Conservation (phyloP, 2,329 filamentous ascomycete species). For the Fusarium siculi region DNA sequence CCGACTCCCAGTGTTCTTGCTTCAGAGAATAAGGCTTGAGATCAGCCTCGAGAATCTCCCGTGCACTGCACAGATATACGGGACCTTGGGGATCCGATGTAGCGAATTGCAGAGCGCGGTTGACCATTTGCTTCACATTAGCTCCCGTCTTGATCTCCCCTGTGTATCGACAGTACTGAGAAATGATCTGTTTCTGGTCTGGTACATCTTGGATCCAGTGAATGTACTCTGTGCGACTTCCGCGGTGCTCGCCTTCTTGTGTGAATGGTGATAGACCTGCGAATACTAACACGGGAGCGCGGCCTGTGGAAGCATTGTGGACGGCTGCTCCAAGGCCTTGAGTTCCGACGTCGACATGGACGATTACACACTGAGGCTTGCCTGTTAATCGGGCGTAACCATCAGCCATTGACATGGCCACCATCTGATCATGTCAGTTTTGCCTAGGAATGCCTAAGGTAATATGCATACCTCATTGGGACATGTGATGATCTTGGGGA, state of each 20-base stretch:
- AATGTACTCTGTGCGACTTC: conserved; percentile 84
- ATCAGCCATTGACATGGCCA: conserved; percentile 85
- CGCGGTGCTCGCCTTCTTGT: conserved; percentile 79
- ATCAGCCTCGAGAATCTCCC: conserved; percentile 89
- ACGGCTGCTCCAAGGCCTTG: conserved; percentile 81
- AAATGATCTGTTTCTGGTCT: conserved; percentile 82
- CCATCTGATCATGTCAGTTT: conserved; percentile 67
- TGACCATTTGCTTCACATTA: conserved; percentile 91
- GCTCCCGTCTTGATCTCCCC: conserved; percentile 85
- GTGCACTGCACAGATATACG: conserved; percentile 80
- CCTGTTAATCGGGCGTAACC: conserved; percentile 79
- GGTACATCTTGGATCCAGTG: conserved; percentile 89
- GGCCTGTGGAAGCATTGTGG: conserved; percentile 80
- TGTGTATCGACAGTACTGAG: conserved; percentile 86
- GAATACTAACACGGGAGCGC: conserved; percentile 80
- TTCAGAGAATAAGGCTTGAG: conserved; percentile 77
- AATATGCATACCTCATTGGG: conserved; percentile 74
- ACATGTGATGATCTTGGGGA: conserved; percentile 80
- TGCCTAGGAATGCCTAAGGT: fast-evolving
- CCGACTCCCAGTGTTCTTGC: conserved; percentile 75
- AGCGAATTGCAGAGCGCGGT: conserved; percentile 84
- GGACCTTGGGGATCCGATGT: conserved; percentile 81
- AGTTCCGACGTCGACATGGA: conserved; percentile 85
- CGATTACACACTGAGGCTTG: conserved; percentile 79
- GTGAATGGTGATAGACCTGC: conserved; percentile 82